Evolutionary conservation across 371 early-diverging fungal species (phyloP), one percentile per base, ranked within the genome.

Genomic region (Dichotomocladium elegans): DNA sequence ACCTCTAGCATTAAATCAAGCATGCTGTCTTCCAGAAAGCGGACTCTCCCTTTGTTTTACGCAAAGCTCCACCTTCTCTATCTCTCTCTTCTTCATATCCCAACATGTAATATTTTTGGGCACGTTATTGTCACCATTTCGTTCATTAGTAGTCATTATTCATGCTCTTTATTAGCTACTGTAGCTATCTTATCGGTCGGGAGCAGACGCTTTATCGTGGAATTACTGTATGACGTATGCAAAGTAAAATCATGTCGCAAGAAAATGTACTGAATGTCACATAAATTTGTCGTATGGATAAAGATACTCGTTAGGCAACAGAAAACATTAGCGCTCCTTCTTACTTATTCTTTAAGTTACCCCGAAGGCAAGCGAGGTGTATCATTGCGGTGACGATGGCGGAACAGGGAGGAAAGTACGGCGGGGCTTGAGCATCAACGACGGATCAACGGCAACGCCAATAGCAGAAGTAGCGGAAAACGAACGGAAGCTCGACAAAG

Each of bases 161-260:
- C 17, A 31, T 30, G 11, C 26, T 24, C 70, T 97, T 99, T 76
- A 94, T 98, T 80, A 96, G 92, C 57, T 61, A 57, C 43, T 22
- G 28, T 21, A 19, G 29, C 53, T 25, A 19, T 11, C 34, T 22
- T 27, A 17, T 27, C 27, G 30, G 10, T 28, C 12, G 15, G n/a
- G n/a, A n/a, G n/a, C n/a, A n/a, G n/a, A n/a, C n/a, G n/a, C n/a
- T n/a, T n/a, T n/a, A n/a, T n/a, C n/a, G n/a, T n/a, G n/a, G n/a
- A n/a, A n/a, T n/a, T n/a, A n/a, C n/a, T n/a, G n/a, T n/a, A n/a
- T n/a, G n/a, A n/a, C 46, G 15, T 41, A 22, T 14, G 11, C 26
- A 30, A 21, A 28, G 21, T 29, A 11, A n/a, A n/a, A n/a, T n/a
- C n/a, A n/a, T n/a, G n/a, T n/a, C n/a, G n/a, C n/a, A n/a, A n/a